Evolutionary conservation across 805 yeast genomes (phyloP).

Genomic region (Sugiyamaella boreocaroliniensis): DNA sequence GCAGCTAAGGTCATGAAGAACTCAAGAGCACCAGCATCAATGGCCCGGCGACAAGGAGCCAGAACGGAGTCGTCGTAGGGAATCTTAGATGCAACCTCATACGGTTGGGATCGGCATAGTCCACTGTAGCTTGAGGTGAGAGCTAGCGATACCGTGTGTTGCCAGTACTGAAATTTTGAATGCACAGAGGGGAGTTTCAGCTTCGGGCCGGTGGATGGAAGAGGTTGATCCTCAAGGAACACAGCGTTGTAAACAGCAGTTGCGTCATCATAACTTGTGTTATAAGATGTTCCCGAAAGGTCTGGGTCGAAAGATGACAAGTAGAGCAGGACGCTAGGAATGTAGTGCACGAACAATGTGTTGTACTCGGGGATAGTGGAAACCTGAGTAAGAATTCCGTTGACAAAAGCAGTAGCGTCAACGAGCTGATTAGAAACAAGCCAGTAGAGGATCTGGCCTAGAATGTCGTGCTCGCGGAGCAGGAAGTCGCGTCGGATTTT

Average conservation of each 20-base stretch:
- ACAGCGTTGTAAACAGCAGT: not conserved
- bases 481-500: conserved; percentile 57
- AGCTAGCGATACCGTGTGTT: conserved; percentile 23
- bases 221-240: not conserved
- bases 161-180: conserved; percentile 20
- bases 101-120: conserved; percentile 13
- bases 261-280: conserved; percentile 13
- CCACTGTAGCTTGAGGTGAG: conserved; percentile 18
- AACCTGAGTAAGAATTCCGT: conserved; percentile 39
- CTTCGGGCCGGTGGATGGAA: not conserved
- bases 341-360: conserved; percentile 50
- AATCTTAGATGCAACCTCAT: conserved; percentile 6
- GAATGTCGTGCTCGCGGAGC: conserved; percentile 58
- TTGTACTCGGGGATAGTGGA: conserved; percentile 52
- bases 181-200: not conserved
- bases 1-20: conserved; percentile 32
- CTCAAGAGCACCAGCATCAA: conserved; percentile 36
- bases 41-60: conserved; percentile 22
- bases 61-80: conserved; percentile 22
- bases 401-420: conserved; percentile 33
- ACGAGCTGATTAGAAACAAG: conserved; percentile 36
- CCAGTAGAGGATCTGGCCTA: conserved; percentile 61
- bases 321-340: conserved; percentile 19
- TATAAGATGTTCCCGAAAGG: conserved; percentile 5
- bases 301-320: conserved; percentile 14